phyloP scores from a whole-genome alignment of 192 early-diverging fungal genomes.

The Coemansia sp. region DNA sequence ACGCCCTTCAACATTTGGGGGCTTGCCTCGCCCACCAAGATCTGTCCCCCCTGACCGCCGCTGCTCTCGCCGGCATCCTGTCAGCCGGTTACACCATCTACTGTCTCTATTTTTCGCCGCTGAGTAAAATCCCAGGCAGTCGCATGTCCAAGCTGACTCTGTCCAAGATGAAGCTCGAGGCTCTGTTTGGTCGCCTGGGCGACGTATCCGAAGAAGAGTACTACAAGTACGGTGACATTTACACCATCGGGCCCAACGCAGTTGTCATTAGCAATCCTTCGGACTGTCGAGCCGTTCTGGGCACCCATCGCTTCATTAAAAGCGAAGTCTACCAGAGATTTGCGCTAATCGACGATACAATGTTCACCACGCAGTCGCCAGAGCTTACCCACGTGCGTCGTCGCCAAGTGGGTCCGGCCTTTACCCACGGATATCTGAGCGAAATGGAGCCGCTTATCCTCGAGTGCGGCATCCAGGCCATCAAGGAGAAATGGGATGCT shows the following conservation, averaged over 20 bases:
- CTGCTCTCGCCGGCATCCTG: neutral
- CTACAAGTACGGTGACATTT: slow-evolving; percentile 37
- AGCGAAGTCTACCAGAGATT: slow-evolving; percentile 17
- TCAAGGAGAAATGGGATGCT: slow-evolving; percentile 27
- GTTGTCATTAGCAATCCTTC: slow-evolving; percentile 23
- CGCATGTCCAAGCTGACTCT: slow-evolving; percentile 1
- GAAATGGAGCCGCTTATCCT: slow-evolving; percentile 32
- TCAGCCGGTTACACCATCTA: slow-evolving; percentile 1
- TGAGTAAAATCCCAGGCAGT: slow-evolving; percentile 15
- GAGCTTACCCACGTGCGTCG: slow-evolving; percentile 17
- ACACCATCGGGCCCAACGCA: slow-evolving; percentile 16
- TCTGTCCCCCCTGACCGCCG: neutral
- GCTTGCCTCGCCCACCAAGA: too few species aligned
- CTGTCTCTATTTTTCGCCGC: slow-evolving; percentile 16
- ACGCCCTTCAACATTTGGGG: too few species aligned
- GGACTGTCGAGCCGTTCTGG: slow-evolving; percentile 16
- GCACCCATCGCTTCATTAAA: slow-evolving; percentile 27
- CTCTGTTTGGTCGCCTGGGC: slow-evolving; percentile 3
- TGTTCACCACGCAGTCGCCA: slow-evolving; percentile 18
- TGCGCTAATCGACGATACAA: slow-evolving; percentile 11
- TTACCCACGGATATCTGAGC: slow-evolving; percentile 16
- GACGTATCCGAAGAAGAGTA: slow-evolving; percentile 13
- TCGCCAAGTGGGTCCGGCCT: slow-evolving; percentile 26
- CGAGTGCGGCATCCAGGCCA: slow-evolving; percentile 17
- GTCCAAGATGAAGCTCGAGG: neutral